Base-by-base conservation (phyloP, 2,329 filamentous ascomycete species). In the Talaromyces sp. region DNA sequence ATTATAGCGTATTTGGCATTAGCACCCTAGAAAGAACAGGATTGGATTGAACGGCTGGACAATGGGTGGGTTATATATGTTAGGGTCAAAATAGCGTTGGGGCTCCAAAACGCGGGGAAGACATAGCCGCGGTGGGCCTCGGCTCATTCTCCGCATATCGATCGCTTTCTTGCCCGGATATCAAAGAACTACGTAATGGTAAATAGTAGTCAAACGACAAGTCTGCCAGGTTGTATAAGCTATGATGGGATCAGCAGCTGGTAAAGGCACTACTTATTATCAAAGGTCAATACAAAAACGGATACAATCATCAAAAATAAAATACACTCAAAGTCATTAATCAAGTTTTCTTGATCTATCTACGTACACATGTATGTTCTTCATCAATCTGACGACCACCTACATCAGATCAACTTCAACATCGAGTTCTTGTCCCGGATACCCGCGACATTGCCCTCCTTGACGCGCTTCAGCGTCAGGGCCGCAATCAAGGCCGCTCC, bases 401-500 rank as follows among this genome's bases (percentile, higher is more conserved):
- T 36, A 23, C 8, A 55, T 51, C 44, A 63, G 30, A 63, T 28
- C 18, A 63, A 34, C 27, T 1, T 18, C 56, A 70, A 69, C 69
- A 79, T 77, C 4, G 73, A 71, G 7, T 72, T 70, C 68, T 71
- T 70, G 65, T 87, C 81, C 57, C 80, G 78, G 66, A 89, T 85
- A 68, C 86, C 86, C 34, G 79, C 81, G 58, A 82, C 66, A 69
- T 87, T 85, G 36, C 86, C 86, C 57, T 82, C 79, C 73, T 85
- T 81, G 65, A 85, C 81, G 63, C 86, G 79, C 79, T 87, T 86
- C 63, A 88, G 73, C 9, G 86, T 89, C 72, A 89, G 71, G 7
- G 87, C 87, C 7, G 95, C 95, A 81, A 99, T 98, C 64, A 99
- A 80, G 4, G 95, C 95, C 52, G 94, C 95, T 68, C 94, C 94